Percentiles rank a stretch among this genome's conserved stretches.
phyloP scores from a whole-genome alignment of 2,329 filamentous ascomycete species.

The Zymoseptoria tritici region DNA sequence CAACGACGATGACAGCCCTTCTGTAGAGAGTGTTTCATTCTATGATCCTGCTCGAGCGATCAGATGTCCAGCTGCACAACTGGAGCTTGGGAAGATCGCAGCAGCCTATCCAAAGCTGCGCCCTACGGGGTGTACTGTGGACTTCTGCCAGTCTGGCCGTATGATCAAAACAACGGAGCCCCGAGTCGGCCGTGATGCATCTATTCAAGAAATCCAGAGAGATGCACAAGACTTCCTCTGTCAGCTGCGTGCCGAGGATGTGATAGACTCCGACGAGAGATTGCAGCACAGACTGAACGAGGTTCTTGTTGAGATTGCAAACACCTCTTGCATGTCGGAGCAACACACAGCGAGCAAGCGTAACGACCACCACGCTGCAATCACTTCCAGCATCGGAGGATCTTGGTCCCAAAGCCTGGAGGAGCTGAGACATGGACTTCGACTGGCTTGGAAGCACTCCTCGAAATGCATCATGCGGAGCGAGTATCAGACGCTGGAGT shows the following conservation, averaged over 20 bases:
- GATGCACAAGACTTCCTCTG: conserved; percentile 3
- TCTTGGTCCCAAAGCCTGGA: neutral
- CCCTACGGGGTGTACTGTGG: neutral
- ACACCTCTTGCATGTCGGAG: neutral
- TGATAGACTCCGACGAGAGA: neutral
- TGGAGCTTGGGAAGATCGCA: neutral
- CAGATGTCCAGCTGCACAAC: neutral
- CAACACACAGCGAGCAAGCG: neutral
- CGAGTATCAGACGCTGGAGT: conserved; percentile 1
- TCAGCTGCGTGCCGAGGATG: conserved; percentile 1
- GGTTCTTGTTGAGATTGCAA: neutral
- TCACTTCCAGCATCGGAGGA: neutral
- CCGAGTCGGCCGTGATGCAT: conserved; percentile 2
- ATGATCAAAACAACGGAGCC: conserved; percentile 7
- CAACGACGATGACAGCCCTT: neutral
- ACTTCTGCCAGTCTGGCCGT: conserved; percentile 4
- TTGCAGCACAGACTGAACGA: neutral
- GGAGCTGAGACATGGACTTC: conserved; percentile 3
- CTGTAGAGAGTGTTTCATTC: neutral
- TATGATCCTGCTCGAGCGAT: neutral
- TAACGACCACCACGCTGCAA: neutral
- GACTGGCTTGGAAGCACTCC: conserved; percentile 7
- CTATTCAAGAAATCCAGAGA: neutral
- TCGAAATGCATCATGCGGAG: conserved; percentile 8
- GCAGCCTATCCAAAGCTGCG: conserved; percentile 2